Base-by-base conservation (phyloP, 345 rosid genomes). In the Eucalyptus tenuipes region DNA sequence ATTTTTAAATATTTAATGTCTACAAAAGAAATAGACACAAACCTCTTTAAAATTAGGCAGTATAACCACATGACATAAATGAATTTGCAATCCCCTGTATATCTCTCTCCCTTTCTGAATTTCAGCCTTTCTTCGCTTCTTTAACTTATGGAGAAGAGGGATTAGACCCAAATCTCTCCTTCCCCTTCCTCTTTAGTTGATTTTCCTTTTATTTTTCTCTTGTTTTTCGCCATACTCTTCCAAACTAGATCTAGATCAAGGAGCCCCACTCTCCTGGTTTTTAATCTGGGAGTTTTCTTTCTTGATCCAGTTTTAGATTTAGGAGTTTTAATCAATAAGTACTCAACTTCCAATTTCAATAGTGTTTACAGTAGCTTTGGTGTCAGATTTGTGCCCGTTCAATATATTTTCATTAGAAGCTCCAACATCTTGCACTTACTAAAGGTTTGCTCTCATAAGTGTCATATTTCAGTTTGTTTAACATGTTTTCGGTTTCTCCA, bases 301-400 rank as follows among this genome's bases (percentile, higher is more conserved):
- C 16, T 13, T 13, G 68, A 61, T 61, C 68, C 13, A 61, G 7
- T 61, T 27, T 27, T 61, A 61, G 33, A 27, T 6, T 61, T 27
- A 11, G 31, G 4, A 61, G 31, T 61, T 61, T 29, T 57, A 27
- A 27, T 61, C 31, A 27, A 29, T 61, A 61, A 27, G 68, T 29
- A 29, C 31, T 61, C 16, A 13, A 6, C 8, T n/a, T 61, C 71
- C 2, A 61, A 29, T 6, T 13, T 61, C 4, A 57, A 25, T 25
- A 25, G 14, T 25, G 33, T 61, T 61, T 8, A 27, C 8, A 7
- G 1, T 6, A 61, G 17, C 16, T 29, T 1, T 1, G 3, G 0
- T 61, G 9, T 61, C 17, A 61, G 3, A 27, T 61, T 29, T 61
- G 4, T 61, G 33, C 68, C 4, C 3, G 8, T 13, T 13, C 33